Conservation (phyloP, 2,329 filamentous ascomycete genomes). For the Apiospora rasikravindrae region DNA sequence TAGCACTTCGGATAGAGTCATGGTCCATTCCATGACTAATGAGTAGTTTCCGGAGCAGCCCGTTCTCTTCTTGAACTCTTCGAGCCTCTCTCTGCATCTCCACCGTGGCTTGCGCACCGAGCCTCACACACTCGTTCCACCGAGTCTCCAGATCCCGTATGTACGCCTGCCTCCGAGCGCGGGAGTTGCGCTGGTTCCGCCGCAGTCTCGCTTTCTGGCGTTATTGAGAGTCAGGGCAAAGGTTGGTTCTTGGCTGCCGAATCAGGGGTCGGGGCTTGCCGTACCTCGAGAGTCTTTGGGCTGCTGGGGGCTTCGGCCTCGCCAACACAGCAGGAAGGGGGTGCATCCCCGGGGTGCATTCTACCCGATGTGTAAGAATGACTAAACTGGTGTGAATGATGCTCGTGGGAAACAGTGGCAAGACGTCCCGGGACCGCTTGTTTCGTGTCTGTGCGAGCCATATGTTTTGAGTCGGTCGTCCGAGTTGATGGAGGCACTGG, state of each 20-base stretch:
- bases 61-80: background rate
- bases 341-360: background rate
- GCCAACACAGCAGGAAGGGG: background rate
- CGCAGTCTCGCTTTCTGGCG: constrained; percentile 4
- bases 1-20: background rate
- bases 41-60: background rate
- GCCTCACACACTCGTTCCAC: background rate
- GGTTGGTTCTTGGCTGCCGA: background rate
- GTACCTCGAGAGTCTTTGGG: background rate
- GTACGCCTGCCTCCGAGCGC: constrained; percentile 4
- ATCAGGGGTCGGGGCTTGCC: background rate
- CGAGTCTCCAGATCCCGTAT: background rate
- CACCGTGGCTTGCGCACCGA: constrained; percentile 1
- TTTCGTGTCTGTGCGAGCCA: background rate
- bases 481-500: background rate
- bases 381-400: background rate
- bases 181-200: constrained; percentile 10
- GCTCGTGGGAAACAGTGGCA: background rate
- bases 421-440: too few relatives aligned
- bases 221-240: background rate
- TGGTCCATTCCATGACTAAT: background rate
- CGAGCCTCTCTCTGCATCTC: constrained; percentile 9
- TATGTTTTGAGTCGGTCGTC: background rate
- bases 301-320: background rate
- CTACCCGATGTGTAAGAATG: background rate